These are phyloP conservation scores for Fusarium sp. DNA, from an alignment of 2,329 filamentous ascomycete species.

Conservation along the genomic window DNA sequence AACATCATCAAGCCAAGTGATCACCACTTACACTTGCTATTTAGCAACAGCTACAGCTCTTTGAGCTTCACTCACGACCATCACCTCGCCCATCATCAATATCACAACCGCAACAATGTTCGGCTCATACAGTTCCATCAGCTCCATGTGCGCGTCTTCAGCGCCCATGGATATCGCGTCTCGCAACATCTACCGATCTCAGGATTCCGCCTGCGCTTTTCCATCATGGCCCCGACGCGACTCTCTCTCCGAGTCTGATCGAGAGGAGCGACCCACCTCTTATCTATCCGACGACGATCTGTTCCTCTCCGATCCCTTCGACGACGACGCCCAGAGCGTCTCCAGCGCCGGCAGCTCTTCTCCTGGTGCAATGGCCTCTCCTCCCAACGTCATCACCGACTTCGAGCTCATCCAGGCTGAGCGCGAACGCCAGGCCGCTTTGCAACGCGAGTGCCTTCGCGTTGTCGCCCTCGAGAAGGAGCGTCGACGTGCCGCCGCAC, in stretches of 20 bases:
- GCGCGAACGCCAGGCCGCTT: conserved; percentile 57
- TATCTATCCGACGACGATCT: conserved; percentile 73
- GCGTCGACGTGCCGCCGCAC: conserved; percentile 54
- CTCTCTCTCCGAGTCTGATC: conserved; percentile 58
- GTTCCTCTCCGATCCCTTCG: conserved; percentile 61
- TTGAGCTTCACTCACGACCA: conserved; percentile 30
- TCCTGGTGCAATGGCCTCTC: conserved; percentile 46
- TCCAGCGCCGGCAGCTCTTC: conserved; percentile 57
- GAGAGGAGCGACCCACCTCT: conserved; percentile 59
- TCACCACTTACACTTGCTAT: conserved; percentile 28
- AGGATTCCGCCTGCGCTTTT: conserved; percentile 62
- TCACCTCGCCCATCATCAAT: conserved; percentile 35
- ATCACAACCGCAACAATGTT: conserved; percentile 54
- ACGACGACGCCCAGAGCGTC: conserved; percentile 61
- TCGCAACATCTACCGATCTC: conserved; percentile 51
- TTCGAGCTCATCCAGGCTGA: conserved; percentile 61
- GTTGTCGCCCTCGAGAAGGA: conserved; percentile 65
- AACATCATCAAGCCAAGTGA: conserved; percentile 30
- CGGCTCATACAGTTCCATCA: conserved; percentile 61
- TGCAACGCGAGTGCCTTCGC: conserved; percentile 63
- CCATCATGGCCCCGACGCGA: conserved; percentile 68
- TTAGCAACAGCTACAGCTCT: conserved; percentile 29
- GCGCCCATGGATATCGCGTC: conserved; percentile 59
- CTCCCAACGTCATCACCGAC: conserved; percentile 53
- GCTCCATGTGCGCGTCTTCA: conserved; percentile 56